A percentile compares a stretch with the other conserved stretches of the same genome.
These are phyloP conservation scores for Coemansia sp. DNA, from an alignment of 371 early-diverging fungal species.

Conservation along the genomic window DNA sequence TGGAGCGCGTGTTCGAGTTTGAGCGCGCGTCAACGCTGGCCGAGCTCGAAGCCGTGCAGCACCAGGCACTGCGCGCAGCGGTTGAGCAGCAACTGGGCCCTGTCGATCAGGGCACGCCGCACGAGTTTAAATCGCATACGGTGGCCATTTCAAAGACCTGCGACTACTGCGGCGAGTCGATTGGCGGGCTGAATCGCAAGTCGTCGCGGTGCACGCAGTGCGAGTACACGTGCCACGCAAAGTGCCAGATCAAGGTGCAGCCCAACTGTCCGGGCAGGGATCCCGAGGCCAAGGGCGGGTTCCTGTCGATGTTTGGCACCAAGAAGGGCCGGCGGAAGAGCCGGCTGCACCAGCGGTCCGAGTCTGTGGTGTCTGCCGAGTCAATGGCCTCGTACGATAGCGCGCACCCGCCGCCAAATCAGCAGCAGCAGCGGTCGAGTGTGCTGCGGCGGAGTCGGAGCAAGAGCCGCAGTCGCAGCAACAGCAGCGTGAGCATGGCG, in stretches of 20 bases:
- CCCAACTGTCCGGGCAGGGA: constrained; percentile 68
- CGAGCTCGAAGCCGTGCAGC: constrained; percentile 37
- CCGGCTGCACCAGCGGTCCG: constrained; percentile 23
- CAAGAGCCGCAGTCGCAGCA: neutral
- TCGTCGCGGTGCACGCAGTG: constrained; percentile 78
- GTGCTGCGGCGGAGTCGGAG: neutral
- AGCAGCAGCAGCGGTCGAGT: constrained; percentile 7
- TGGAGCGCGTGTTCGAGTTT: constrained; percentile 45
- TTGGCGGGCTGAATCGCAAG: constrained; percentile 62
- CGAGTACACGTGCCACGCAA: constrained; percentile 80
- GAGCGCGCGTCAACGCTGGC: constrained; percentile 49
- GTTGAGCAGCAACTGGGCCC: constrained; percentile 44
- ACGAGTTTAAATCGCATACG: constrained; percentile 71
- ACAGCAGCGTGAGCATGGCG: constrained; percentile 7
- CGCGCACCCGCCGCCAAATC: constrained; percentile 6
- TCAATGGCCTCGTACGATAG: constrained; percentile 16
- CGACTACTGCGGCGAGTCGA: constrained; percentile 70
- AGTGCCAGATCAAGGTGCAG: constrained; percentile 84
- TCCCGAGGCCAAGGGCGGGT: constrained; percentile 56
- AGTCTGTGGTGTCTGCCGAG: constrained; percentile 34
- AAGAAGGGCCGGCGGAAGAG: constrained; percentile 47
- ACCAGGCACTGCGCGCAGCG: constrained; percentile 45
- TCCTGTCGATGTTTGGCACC: constrained; percentile 38
- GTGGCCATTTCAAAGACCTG: constrained; percentile 81
- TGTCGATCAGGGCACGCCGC: constrained; percentile 47